These are phyloP conservation scores for Bolboschoenoplectus hybrid DNA, from an alignment of 202 grass and related monocot genomes.

Conservation along the genomic window DNA sequence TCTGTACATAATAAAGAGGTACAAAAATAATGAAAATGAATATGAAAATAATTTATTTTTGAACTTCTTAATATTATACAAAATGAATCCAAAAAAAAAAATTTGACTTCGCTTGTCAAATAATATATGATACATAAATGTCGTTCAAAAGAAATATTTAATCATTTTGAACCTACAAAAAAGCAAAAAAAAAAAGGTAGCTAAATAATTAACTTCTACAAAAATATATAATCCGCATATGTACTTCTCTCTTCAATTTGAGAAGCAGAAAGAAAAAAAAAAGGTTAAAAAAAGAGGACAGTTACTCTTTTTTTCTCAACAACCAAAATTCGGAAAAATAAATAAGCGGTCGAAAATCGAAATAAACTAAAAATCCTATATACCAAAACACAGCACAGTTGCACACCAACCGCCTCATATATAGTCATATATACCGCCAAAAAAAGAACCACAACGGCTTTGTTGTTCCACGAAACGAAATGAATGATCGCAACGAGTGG, in stretches of 20 bases:
- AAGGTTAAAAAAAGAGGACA: not conserved
- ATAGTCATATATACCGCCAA: not conserved
- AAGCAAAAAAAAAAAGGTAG: not conserved
- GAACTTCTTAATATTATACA: no score
- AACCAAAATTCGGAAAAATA: not conserved
- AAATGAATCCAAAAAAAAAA: no score
- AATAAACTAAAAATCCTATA: constrained; percentile 24
- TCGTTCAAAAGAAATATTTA: not conserved
- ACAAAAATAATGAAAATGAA: no score
- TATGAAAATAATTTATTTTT: no score
- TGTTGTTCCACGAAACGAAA: constrained; percentile 27
- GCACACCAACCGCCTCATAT: constrained; percentile 14
- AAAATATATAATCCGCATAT: not conserved
- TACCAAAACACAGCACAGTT: not conserved
- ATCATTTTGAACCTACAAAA: not conserved
- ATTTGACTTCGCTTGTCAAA: not conserved
- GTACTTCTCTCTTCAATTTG: not conserved
- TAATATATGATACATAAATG: not conserved
- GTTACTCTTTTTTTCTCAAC: not conserved
- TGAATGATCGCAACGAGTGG: constrained; percentile 4
- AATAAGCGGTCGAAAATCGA: not conserved
- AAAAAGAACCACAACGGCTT: not conserved
- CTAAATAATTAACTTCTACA: not conserved
- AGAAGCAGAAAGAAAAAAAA: not conserved
- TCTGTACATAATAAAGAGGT: no score